These are phyloP conservation scores for Adansonia rubrostipa DNA, from an alignment of 441 rosid species.

Conservation along the genomic window DNA sequence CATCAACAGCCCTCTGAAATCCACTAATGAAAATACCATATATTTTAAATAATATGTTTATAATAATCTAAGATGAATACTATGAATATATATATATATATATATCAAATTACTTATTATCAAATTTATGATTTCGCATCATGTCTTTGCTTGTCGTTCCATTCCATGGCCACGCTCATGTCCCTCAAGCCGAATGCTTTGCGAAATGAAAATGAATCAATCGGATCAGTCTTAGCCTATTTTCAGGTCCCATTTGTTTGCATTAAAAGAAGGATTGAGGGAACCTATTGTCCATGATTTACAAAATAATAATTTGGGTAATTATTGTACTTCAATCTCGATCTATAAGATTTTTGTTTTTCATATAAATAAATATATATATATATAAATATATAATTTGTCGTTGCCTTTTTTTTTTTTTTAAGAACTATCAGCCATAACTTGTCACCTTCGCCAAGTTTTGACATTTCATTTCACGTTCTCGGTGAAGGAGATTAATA, in stretches of 20 bases:
- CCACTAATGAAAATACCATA: not conserved
- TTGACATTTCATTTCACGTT: constrained; percentile 28
- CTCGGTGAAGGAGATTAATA: not conserved
- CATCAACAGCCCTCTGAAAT: not conserved
- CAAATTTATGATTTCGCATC: constrained; percentile 35
- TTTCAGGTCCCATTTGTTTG: constrained; percentile 39
- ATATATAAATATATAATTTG: not conserved
- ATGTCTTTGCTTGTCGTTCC: constrained; percentile 44
- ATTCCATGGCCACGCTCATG: constrained; percentile 15
- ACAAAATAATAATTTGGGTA: constrained; percentile 17
- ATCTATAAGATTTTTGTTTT: no score
- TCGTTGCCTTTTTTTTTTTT: not conserved
- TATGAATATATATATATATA: no score
- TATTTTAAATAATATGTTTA: no score
- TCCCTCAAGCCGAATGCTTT: constrained; percentile 22
- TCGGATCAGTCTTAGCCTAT: constrained; percentile 31
- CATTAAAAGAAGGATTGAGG: constrained; percentile 30
- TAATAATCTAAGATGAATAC: no score
- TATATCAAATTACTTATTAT: constrained; percentile 21
- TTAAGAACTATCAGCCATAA: not conserved
- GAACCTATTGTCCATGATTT: constrained; percentile 29
- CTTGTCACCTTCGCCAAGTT: constrained; percentile 27
- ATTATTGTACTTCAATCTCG: not conserved
- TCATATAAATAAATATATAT: no score
- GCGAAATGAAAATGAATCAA: constrained; percentile 29